These are phyloP conservation scores for Irpex rosettiformis DNA, from an alignment of 1,284 basidiomycete species.

Conservation along the genomic window DNA sequence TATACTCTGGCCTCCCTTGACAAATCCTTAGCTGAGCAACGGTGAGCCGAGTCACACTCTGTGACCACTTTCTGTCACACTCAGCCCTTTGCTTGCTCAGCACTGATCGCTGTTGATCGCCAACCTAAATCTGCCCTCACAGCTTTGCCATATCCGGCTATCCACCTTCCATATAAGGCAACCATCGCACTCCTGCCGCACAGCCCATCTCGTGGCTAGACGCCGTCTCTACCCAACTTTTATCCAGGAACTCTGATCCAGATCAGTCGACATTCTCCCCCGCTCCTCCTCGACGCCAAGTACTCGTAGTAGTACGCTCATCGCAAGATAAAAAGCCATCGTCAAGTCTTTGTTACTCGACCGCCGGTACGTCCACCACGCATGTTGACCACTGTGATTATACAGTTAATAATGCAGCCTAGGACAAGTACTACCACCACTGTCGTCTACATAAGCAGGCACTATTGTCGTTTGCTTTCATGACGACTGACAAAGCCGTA, in stretches of 20 bases:
- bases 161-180: neutral
- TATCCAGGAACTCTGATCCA: neutral
- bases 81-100: slow-evolving; percentile 14
- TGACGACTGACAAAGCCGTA: neutral
- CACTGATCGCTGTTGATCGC: slow-evolving; percentile 1
- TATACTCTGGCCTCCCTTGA: slow-evolving; percentile 14
- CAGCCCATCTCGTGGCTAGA: neutral
- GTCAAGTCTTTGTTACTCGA: too few relatives aligned
- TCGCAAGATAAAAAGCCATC: too few relatives aligned
- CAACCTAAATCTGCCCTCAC: neutral
- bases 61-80: slow-evolving; percentile 12
- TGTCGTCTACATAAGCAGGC: too few relatives aligned
- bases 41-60: slow-evolving; percentile 11
- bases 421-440: too few relatives aligned
- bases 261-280: neutral
- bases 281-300: neutral
- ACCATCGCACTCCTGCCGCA: neutral
- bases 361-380: too few relatives aligned
- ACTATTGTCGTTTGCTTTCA: too few relatives aligned
- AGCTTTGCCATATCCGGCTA: neutral
- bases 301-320: too few relatives aligned
- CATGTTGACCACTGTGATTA: too few relatives aligned
- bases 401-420: too few relatives aligned
- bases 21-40: slow-evolving; percentile 15
- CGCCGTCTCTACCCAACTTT: neutral